phyloP scores from a whole-genome alignment of 257 asterid species.

The Salvia rosmarinus region DNA sequence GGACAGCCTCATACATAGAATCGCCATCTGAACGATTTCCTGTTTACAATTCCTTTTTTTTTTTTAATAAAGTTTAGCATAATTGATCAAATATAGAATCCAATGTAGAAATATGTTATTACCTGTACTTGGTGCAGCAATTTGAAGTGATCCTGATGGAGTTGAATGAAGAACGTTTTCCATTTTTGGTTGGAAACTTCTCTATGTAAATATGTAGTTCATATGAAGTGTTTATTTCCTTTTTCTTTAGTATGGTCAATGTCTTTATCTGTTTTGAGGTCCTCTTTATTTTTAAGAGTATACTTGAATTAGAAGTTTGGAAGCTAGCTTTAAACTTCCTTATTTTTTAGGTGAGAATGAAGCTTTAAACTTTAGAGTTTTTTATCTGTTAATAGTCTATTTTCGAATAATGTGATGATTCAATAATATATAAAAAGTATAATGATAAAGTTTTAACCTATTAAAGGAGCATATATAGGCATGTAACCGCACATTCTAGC shows the following conservation, averaged over 20 bases:
- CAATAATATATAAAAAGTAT: too few species aligned
- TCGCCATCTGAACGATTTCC: not conserved
- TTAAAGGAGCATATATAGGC: too few species aligned
- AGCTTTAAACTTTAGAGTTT: not conserved
- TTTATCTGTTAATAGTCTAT: not conserved
- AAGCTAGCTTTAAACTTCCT: not conserved
- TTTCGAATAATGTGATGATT: too few species aligned
- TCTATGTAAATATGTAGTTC: not conserved
- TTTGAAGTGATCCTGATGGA: not conserved
- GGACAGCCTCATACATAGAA: conserved; percentile 21
- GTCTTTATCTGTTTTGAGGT: not conserved
- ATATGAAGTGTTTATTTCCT: not conserved
- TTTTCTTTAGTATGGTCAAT: not conserved
- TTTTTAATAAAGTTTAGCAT: too few species aligned
- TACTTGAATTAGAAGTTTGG: not conserved
- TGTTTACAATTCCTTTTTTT: not conserved
- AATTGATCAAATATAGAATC: too few species aligned
- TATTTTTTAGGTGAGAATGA: not conserved
- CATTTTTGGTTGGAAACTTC: not conserved
- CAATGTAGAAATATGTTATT: not conserved
- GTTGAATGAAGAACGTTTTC: not conserved
- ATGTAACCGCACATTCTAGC: too few species aligned
- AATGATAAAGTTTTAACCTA: too few species aligned
- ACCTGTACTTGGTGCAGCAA: not conserved
- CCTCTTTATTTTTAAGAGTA: not conserved